A percentile compares a stretch with the other conserved stretches of the same genome.
Conservation (phyloP, 176 grass and related monocot species). For the Puccinellia tenuiflora region DNA sequence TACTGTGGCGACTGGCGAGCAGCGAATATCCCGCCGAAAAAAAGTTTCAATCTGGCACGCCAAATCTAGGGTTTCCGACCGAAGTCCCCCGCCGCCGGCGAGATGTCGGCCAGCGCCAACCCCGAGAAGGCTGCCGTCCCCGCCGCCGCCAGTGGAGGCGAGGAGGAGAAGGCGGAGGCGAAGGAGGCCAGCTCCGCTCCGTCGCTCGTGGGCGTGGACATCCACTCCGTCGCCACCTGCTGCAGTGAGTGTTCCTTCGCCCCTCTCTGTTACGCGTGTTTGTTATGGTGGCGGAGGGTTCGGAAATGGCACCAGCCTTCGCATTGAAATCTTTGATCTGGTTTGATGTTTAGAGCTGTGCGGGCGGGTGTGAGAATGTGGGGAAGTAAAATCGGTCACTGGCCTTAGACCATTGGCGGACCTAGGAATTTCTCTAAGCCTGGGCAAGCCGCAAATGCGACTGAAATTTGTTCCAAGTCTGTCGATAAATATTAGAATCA, state of each 20-base stretch:
- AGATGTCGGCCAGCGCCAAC: constrained; percentile 54
- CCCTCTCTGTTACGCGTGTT: background rate
- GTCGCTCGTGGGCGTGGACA: too few species aligned
- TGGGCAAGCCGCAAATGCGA: too few species aligned
- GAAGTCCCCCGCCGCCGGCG: constrained; percentile 26
- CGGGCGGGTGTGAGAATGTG: background rate
- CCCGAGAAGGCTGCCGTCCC: constrained; percentile 21
- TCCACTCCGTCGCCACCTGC: constrained; percentile 71
- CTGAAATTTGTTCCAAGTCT: too few species aligned
- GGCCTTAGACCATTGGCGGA: too few species aligned
- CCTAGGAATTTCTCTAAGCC: too few species aligned
- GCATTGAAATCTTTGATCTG: background rate
- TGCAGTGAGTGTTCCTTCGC: constrained; percentile 42
- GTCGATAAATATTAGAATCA: too few species aligned
- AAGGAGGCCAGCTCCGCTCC: background rate
- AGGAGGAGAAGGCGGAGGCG: constrained; percentile 26
- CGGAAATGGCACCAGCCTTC: background rate
- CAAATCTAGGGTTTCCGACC: constrained; percentile 52
- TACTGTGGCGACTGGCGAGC: too few species aligned
- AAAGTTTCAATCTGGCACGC: too few species aligned
- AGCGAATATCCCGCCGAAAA: too few species aligned
- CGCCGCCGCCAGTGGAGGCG: background rate
- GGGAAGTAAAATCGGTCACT: background rate
- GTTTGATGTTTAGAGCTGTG: background rate
- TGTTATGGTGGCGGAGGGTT: background rate